Conservation (phyloP, 768 basidiomycete species). For the Serendipita vermifera region DNA sequence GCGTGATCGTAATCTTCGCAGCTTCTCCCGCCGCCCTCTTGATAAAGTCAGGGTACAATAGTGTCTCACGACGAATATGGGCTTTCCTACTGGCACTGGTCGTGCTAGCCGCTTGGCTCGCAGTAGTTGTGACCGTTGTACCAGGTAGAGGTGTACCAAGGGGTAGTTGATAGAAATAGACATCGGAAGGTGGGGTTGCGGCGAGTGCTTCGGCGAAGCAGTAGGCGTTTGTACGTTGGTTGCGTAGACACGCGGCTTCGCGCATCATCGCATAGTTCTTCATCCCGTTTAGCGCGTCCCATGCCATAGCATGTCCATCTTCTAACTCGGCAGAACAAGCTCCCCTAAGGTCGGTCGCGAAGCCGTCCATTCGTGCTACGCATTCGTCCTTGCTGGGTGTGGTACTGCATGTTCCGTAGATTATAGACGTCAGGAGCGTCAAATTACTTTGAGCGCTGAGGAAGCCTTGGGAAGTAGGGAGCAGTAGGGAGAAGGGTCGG, state of each 20-base stretch:
- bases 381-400: constrained; percentile 37
- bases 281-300: constrained; percentile 49
- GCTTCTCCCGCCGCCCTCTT: constrained; percentile 23
- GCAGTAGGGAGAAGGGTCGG: constrained; percentile 57
- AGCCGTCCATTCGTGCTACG: constrained; percentile 52
- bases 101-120: not conserved
- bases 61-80: not conserved
- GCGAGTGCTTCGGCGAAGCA: constrained; percentile 59
- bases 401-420: constrained; percentile 77
- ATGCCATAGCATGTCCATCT: constrained; percentile 38
- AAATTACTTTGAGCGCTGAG: constrained; percentile 43
- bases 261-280: constrained; percentile 51
- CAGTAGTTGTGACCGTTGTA: not conserved
- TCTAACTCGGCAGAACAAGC: constrained; percentile 47
- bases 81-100: not conserved
- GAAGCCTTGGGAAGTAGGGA: constrained; percentile 42
- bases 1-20: constrained; percentile 26
- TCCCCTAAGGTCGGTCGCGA: constrained; percentile 34
- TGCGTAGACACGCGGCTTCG: constrained; percentile 42
- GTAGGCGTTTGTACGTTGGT: constrained; percentile 48
- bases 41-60: constrained; percentile 33
- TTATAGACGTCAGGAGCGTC: constrained; percentile 46
- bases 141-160: constrained; percentile 41
- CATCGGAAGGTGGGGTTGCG: constrained; percentile 44
- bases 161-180: constrained; percentile 61